phyloP scores from a whole-genome alignment of 352 stramenopile species.

The Phytophthora sojae region DNA sequence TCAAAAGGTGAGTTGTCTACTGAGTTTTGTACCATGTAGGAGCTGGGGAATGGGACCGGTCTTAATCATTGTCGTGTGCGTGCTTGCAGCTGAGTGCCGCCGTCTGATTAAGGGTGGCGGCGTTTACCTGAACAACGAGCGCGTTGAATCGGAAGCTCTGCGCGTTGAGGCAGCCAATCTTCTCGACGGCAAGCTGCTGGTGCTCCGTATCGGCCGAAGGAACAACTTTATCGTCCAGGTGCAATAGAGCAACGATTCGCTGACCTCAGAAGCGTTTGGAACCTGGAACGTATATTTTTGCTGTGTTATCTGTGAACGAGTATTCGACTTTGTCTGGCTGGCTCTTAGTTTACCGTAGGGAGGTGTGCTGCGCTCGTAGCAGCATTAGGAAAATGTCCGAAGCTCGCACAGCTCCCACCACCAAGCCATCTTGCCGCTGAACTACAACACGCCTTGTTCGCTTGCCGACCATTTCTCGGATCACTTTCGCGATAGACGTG shows the following conservation, averaged over 20 bases:
- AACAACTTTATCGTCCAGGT: conserved; percentile 87
- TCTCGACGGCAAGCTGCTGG: conserved; percentile 69
- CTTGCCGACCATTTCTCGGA: conserved; percentile 54
- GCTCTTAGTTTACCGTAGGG: background rate
- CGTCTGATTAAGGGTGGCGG: conserved; percentile 96
- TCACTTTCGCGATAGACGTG: conserved; percentile 50
- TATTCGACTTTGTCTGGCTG: background rate
- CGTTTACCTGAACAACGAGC: conserved; percentile 94
- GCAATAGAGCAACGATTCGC: conserved; percentile 29
- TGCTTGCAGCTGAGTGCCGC: conserved; percentile 88
- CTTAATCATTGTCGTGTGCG: background rate
- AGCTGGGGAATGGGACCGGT: no score
- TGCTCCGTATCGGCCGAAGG: conserved; percentile 76
- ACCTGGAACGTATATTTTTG: background rate
- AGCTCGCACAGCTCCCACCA: conserved; percentile 53
- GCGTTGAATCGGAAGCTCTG: conserved; percentile 62
- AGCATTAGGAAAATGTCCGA: conserved; percentile 50
- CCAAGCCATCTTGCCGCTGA: conserved; percentile 19
- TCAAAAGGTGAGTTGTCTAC: conserved; percentile 83
- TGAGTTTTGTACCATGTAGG: background rate
- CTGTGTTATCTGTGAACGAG: background rate
- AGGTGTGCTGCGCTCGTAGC: background rate
- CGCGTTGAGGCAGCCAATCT: conserved; percentile 52
- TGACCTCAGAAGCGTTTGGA: background rate
- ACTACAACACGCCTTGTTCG: conserved; percentile 47